Evolutionary conservation across 257 asterid genomes (phyloP), one percentile per base, ranked within the genome.

Genomic region (Ligustrum vulgare): DNA sequence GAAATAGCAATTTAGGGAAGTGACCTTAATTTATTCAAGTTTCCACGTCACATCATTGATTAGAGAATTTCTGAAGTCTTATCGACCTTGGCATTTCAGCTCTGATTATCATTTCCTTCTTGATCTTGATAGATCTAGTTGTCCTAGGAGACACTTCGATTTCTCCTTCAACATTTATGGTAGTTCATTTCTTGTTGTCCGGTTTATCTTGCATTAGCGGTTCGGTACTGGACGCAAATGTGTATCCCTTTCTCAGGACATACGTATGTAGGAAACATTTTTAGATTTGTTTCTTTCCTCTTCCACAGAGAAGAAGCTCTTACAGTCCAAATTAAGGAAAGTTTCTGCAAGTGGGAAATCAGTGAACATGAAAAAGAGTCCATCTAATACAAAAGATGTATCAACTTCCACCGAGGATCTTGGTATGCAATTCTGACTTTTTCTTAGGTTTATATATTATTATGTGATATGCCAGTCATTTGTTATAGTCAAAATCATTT

Each of bases 391-490:
- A 78, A 82, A 85, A 78, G 97, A 92, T 77, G 87, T 81, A 32
- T 86, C 99, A 60, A 95, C 98, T 66, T 88, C 97, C 70, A 95
- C 99, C 18, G 96, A 89, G 83, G 96, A 91, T 93, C 96, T 93
- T 76, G 94, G 98, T 95, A 88, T 77, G 83, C 47, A 32, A 34
- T 74, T 70, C 45, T 43, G 41, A 71, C 68, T 45, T 16, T 66
- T 16, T 68, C 32, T 33, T 8, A 11, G 43, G 41, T 37, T 39
- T 36, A 23, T 13, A 8, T 63, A 56, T 45, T 69, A 63, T 67
- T 47, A 32, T 69, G 49, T 58, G 67, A 67, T 71, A 25, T 65
- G 35, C 33, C 62, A 35, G 41, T 81, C 68, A 37, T 43, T 43
- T 41, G 43, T 3, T 36, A 3, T 15, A 58, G 34, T 3, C 71